Percentiles rank a stretch among this genome's conserved stretches.
Evolutionary conservation across 805 yeast genomes (phyloP).

Genomic region (Starmerella riodocensis): DNA sequence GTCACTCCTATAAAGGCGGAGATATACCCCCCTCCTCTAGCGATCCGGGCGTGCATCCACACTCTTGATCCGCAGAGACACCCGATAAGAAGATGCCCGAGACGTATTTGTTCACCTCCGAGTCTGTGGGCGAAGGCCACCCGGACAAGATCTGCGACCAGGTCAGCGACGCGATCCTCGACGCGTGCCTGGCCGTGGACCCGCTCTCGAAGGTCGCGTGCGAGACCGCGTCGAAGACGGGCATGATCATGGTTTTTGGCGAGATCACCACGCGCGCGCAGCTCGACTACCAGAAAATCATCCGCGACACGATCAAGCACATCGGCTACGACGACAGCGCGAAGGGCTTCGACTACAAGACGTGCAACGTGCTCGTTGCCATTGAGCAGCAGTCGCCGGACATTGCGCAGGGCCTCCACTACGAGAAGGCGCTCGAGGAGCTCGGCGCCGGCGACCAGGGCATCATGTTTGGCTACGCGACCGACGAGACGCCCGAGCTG

Average conservation of each 20-base stretch:
- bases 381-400: conserved; percentile 99
- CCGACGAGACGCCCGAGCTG: conserved; percentile 96
- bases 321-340: conserved; percentile 94
- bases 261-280: conserved; percentile 96
- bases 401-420: conserved; percentile 98
- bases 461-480: conserved; percentile 99
- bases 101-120: conserved; percentile 51
- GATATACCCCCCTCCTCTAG: too few species aligned
- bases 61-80: too few species aligned
- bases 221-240: conserved; percentile 98
- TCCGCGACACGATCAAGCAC: conserved; percentile 96
- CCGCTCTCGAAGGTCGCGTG: conserved; percentile 98
- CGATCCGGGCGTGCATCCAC: too few species aligned
- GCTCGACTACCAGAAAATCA: conserved; percentile 91
- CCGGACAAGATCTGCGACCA: conserved; percentile 72
- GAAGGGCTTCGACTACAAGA: conserved; percentile 97
- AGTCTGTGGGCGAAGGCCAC: conserved; percentile 57
- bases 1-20: too few species aligned
- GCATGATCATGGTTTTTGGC: conserved; percentile 98
- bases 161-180: conserved; percentile 95
- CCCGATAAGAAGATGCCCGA: conserved; percentile 19
- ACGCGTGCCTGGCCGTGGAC: conserved; percentile 90
- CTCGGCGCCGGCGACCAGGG: conserved; percentile 99
- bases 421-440: conserved; percentile 86
- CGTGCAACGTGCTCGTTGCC: conserved; percentile 97